Conservation (phyloP, 805 yeast genomes). For the Jamesozyma gamospora region DNA sequence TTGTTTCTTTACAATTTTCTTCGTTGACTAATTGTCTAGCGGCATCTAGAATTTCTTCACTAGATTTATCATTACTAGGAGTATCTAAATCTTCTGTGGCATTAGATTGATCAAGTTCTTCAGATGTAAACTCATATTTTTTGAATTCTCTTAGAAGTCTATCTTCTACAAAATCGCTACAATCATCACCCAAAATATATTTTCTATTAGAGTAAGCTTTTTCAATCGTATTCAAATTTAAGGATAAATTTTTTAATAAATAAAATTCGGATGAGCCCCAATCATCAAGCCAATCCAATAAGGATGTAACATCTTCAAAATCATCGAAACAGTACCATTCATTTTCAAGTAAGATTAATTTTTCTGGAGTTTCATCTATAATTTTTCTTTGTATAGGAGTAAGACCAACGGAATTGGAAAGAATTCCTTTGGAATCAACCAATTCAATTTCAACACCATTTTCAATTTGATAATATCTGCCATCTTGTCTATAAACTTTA, state of each 20-base stretch:
- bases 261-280: constrained; percentile 58
- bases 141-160: constrained; percentile 33
- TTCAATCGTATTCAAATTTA: constrained; percentile 1
- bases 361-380: constrained; percentile 53
- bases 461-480: constrained; percentile 12
- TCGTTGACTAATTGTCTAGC: constrained; percentile 28
- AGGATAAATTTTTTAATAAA: constrained; percentile 41
- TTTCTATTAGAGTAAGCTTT: constrained; percentile 48
- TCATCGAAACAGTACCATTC: constrained; percentile 67
- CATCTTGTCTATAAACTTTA: constrained; percentile 13
- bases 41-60: constrained; percentile 20
- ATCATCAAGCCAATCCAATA: constrained; percentile 55
- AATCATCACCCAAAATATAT: constrained; percentile 40
- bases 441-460: constrained; percentile 12
- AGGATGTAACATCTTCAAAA: constrained; percentile 41
- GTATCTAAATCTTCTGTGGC: constrained; percentile 1
- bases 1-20: constrained; percentile 21
- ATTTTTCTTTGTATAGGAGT: constrained; percentile 42
- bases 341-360: constrained; percentile 35
- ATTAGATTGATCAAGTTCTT: neutral
- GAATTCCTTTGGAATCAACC: constrained; percentile 13
- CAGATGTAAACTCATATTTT: constrained; percentile 23
- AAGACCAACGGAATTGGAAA: constrained; percentile 5
- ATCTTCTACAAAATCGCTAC: constrained; percentile 34
- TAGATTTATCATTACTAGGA: neutral